phyloP scores from a whole-genome alignment of 805 yeast species.

The Saccharomyces cerevisiae region DNA sequence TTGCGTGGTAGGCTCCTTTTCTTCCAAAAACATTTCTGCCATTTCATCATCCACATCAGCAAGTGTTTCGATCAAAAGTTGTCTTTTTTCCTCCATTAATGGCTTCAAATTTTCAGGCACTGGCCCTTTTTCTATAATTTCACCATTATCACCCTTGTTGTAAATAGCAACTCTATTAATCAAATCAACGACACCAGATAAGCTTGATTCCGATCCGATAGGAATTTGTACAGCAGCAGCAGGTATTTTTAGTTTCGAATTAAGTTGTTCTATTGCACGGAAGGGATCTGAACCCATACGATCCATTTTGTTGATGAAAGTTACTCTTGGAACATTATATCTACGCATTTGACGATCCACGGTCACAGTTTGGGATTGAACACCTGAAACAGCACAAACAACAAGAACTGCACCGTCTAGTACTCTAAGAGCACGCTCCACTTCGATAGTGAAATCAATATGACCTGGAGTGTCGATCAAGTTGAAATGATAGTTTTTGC shows the following conservation, averaged over 20 bases:
- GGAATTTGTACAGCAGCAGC: slow-evolving; percentile 99
- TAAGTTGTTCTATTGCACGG: slow-evolving; percentile 86
- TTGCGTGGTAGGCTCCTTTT: slow-evolving; percentile 72
- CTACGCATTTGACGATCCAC: slow-evolving; percentile 99
- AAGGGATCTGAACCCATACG: slow-evolving; percentile 99
- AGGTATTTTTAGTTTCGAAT: slow-evolving; percentile 76
- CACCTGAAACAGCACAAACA: slow-evolving; percentile 97
- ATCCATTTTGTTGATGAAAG: slow-evolving; percentile 97
- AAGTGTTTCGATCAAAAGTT: slow-evolving; percentile 76
- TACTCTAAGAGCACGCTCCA: slow-evolving; percentile 96
- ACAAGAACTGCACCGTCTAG: slow-evolving; percentile 97
- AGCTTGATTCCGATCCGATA: slow-evolving; percentile 81
- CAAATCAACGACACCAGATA: slow-evolving; percentile 85
- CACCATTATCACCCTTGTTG: slow-evolving; percentile 89
- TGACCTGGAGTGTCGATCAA: slow-evolving; percentile 98
- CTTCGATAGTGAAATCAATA: slow-evolving; percentile 97
- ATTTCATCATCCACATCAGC: slow-evolving; percentile 98
- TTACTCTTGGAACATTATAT: slow-evolving; percentile 92
- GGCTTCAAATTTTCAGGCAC: slow-evolving; percentile 76
- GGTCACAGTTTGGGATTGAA: slow-evolving; percentile 96
- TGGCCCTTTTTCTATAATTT: slow-evolving; percentile 52
- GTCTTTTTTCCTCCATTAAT: slow-evolving; percentile 84
- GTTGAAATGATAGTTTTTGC: slow-evolving; percentile 71
- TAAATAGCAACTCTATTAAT: slow-evolving; percentile 80
- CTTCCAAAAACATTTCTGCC: slow-evolving; percentile 87